Conservation (phyloP, 2,329 filamentous ascomycete species). For the Aspergillus melleus region DNA sequence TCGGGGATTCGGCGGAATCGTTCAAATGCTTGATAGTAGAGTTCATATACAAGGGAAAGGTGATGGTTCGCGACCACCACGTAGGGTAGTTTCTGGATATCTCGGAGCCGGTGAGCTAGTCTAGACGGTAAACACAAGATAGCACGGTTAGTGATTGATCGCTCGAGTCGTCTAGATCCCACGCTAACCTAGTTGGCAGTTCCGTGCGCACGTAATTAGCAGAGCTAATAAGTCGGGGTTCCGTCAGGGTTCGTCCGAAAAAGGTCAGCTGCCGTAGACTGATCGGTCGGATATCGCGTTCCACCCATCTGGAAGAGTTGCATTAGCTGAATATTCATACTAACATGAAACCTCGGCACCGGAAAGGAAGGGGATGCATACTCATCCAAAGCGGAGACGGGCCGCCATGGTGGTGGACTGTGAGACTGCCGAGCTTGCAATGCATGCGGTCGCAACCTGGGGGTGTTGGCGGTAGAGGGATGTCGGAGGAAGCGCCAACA, state of each 20-base stretch:
- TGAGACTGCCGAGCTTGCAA: conserved; percentile 18
- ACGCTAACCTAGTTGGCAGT: conserved; percentile 72
- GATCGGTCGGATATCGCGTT: conserved; percentile 89
- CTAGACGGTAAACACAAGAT: conserved; percentile 44
- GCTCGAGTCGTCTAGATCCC: neutral
- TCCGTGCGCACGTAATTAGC: conserved; percentile 98
- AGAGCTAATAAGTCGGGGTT: conserved; percentile 83
- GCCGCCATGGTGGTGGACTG: conserved; percentile 57
- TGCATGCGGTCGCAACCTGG: conserved; percentile 28
- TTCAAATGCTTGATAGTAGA: conserved; percentile 97
- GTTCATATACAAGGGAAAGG: conserved; percentile 90
- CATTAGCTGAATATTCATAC: conserved; percentile 14
- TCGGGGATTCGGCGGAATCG: conserved; percentile 80
- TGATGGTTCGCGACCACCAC: conserved; percentile 94
- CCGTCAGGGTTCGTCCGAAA: conserved; percentile 90
- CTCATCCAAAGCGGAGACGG: conserved; percentile 61
- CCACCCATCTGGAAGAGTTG: conserved; percentile 72
- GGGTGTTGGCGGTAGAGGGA: conserved; percentile 18
- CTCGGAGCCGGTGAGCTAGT: conserved; percentile 88
- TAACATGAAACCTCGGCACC: conserved; percentile 5
- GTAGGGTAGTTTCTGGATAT: conserved; percentile 96
- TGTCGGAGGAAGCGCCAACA: conserved; percentile 30
- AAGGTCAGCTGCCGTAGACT: conserved; percentile 95
- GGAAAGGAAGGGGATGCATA: conserved; percentile 33
- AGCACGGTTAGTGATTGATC: conserved; percentile 2